Evolutionary conservation across 345 rosid species (phyloP), one percentile per base, ranked within the genome.

Genomic region (Bruguiera sexangula): DNA sequence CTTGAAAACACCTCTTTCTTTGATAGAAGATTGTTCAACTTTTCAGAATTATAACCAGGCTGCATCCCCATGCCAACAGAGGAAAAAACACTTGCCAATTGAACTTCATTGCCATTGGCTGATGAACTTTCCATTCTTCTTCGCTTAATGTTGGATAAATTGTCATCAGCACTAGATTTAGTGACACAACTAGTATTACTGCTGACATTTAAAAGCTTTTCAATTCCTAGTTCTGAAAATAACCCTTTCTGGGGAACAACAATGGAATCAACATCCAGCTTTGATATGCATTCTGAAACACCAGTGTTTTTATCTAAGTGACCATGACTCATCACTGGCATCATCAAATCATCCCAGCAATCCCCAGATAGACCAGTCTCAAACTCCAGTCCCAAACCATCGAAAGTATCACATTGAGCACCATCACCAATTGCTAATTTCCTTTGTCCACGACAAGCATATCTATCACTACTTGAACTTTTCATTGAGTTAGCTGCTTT

Each of bases 151-250:
- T 78, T 69, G 46, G 82, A 78, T 39, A 75, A 54, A 58, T 75
- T 78, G 73, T 79, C 87, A 77, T 75, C 79, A 67, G 64, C 66
- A 62, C 69, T 68, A 53, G 74, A 69, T 66, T 80, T 79, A 24
- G 78, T 73, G 60, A 69, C 71, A 62, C 67, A 70, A 50, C 62
- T 73, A 21, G 85, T 78, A 77, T 58, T 74, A 66, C 63, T 81
- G 66, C 75, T 69, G 61, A 87, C 81, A 59, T 70, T 71, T 68
- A 87, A 64, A 60, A 89, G 86, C 69, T 87, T 87, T 80, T 79
- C 82, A 51, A 86, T 79, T 61, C 93, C 96, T 69, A 88, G 80
- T 78, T 88, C 90, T 22, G 96, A 87, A 80, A 86, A 92, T 27
- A 88, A 70, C 48, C 93, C 96, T 73, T 85, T 90, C 50, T 77